Evolutionary conservation across 2,329 filamentous ascomycete species (phyloP), one percentile per base, ranked within the genome.

Genomic region (Zasmidium cellare): DNA sequence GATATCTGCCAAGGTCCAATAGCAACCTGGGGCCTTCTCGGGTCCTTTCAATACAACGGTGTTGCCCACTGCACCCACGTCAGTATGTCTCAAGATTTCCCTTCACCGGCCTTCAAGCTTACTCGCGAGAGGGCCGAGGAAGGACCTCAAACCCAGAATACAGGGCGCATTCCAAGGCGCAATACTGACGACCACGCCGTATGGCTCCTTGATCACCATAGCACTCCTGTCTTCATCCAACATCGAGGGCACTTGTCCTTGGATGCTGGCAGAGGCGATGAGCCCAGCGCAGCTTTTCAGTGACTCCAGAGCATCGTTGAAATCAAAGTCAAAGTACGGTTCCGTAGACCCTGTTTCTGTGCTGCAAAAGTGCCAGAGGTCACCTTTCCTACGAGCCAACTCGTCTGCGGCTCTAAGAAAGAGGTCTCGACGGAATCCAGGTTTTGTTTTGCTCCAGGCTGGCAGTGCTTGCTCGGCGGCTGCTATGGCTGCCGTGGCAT

Each of bases 131-230:
- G 90, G 86, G 58, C 81, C 83, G 16, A 65, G 55, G 16, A 89
- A 67, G 0, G 78, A 71, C 51, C 79, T 76, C 16, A 73, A 64
- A 28, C 78, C 79, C 20, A 82, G 72, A 47, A 79, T 76, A 49
- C 74, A 77, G 16, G 79, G 82, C 0, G 81, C 81, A 61, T 85
- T 91, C 90, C 91, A 94, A 9, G 91, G 89, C n/a, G 60, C 58
- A 72, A 94, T 91, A 2, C 84, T 86, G 28, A 93, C 76, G 9
- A 93, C 80, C 6, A 93, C 90, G 1, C 91, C 91, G 67, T 84
- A 91, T 0, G 91, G 90, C 73, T 92, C 88, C 68, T 85, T 87
- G 57, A 87, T 72, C 2, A 94, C 56, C 58, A 65, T 62, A 9
- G 59, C 77, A 65, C 93, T 77, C 0, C 86, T 88, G 51, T 76